Evolutionary conservation across 208 protist species (phyloP).

Genomic region (Leishmania arabica): DNA sequence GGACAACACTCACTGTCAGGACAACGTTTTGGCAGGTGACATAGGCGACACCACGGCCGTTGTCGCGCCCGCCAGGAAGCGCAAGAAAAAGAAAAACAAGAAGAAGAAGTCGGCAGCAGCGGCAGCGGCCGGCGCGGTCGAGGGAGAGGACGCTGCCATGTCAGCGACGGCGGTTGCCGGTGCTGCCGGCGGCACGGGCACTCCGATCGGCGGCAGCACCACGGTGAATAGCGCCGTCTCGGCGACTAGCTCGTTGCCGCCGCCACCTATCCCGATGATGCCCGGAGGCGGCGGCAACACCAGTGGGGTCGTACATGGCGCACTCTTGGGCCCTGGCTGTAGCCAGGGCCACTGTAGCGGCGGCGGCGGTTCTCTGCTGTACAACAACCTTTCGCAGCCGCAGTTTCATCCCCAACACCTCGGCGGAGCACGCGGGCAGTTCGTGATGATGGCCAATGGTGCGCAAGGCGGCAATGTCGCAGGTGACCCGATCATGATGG

Average conservation of each 20-base stretch:
- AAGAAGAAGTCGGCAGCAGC: conserved; percentile 25
- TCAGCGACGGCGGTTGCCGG: background rate
- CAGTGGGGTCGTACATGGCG: background rate
- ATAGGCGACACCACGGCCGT: background rate
- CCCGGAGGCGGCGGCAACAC: background rate
- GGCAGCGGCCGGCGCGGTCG: background rate
- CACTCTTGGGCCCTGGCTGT: background rate
- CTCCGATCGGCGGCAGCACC: background rate
- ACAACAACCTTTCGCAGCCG: conserved; percentile 2
- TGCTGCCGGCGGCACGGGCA: conserved; percentile 1
- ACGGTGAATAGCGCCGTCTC: background rate
- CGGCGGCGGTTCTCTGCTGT: background rate
- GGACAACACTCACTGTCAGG: background rate
- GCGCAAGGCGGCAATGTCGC: conserved; percentile 1
- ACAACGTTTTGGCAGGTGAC: background rate
- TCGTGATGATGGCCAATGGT: background rate
- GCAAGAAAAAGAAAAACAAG: conserved; percentile 38
- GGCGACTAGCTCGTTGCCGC: background rate
- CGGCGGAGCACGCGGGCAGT: background rate
- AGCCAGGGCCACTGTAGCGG: background rate
- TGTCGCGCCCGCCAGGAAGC: conserved; percentile 19
- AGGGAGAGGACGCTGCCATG: background rate
- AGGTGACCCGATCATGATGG: conserved; percentile 3
- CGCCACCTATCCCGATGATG: conserved; percentile 3
- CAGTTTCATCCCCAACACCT: conserved; percentile 8